Evolutionary conservation across 2,329 filamentous ascomycete genomes (phyloP), one percentile per base, ranked within the genome.

Genomic region (Blastomyces silverae): DNA sequence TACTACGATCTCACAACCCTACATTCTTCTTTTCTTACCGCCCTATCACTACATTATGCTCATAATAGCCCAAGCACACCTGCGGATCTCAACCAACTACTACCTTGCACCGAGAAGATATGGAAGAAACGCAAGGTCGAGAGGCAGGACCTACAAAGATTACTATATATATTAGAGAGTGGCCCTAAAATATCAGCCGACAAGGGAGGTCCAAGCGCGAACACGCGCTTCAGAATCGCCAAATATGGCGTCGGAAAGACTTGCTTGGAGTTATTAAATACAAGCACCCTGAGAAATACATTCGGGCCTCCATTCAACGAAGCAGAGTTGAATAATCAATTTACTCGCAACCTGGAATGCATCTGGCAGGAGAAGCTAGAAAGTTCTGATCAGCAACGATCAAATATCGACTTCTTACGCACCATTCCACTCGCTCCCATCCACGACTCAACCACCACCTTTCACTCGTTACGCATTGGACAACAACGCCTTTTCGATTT

Each of bases 111-210:
- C 52, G 84, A 88, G 15, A 83, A 85, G 68, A 79, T 87, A 48
- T 92, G 89, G 89, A 87, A 88, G 66, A 91, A 89, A 77, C 83
- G 88, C 42, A 81, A 82, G 64, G 87, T 91, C 20, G 83, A 81
- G 0, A 77, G 84, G 0, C 84, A 86, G 52, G 89, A 92, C 70
- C 79, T 92, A 59, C 85, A 85, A 67, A 81, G 84, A 66, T 84
- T 87, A 67, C 75, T 92, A 28, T 88, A 87, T 60, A 77, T 91
- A 68, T 28, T 63, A 69, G 34, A 66, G 62, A 25, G 62, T 66
- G 42, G 20, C 37, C 20, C 62, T 20, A 34, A 62, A 69, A 53
- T 31, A 53, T 42, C 56, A 28, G 31, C 31, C 31, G n/a, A 17
- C 15, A n/a, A 56, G 20, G 31, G 42, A n/a, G 17, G 6, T n/a